Evolutionary conservation across 1,284 basidiomycete genomes (phyloP).

Genomic region (Marasmius fiardii): DNA sequence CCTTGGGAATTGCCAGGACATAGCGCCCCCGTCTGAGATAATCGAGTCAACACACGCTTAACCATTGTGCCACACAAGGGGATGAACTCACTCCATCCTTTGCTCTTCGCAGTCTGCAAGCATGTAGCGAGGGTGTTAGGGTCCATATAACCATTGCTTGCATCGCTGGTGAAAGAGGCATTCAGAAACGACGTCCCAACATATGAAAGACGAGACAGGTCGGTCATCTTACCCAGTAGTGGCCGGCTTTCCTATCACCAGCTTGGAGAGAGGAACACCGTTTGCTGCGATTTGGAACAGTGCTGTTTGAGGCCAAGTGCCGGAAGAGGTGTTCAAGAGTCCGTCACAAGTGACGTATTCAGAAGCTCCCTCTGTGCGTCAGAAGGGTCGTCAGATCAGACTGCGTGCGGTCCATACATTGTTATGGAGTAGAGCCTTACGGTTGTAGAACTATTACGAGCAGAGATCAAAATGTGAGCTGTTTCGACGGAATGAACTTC

Average conservation of each 20-base stretch:
- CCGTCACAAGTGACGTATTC: constrained; percentile 57
- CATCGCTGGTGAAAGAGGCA: constrained; percentile 35
- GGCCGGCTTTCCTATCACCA: constrained; percentile 63
- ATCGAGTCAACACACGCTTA: neutral
- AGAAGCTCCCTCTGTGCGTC: constrained; percentile 42
- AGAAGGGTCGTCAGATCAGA: constrained; percentile 4
- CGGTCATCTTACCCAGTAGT: neutral
- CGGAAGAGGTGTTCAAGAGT: constrained; percentile 50
- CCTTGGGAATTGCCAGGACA: constrained; percentile 30
- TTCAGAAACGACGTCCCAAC: neutral
- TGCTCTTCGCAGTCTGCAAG: constrained; percentile 46
- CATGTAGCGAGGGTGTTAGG: constrained; percentile 52
- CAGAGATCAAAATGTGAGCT: neutral
- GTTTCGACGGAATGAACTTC: neutral
- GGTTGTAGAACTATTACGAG: constrained; percentile 52
- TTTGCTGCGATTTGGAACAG: constrained; percentile 63
- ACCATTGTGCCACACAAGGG: constrained; percentile 1
- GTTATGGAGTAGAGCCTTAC: constrained; percentile 29
- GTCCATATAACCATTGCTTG: constrained; percentile 55
- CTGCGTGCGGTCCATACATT: neutral
- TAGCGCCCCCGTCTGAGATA: constrained; percentile 45
- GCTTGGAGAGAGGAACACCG: constrained; percentile 43
- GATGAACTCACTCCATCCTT: constrained; percentile 51
- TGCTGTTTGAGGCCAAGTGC: constrained; percentile 43
- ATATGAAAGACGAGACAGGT: neutral